Conservation (phyloP, 2,329 filamentous ascomycete genomes). For the Pyrenophora tritici-repentis region DNA sequence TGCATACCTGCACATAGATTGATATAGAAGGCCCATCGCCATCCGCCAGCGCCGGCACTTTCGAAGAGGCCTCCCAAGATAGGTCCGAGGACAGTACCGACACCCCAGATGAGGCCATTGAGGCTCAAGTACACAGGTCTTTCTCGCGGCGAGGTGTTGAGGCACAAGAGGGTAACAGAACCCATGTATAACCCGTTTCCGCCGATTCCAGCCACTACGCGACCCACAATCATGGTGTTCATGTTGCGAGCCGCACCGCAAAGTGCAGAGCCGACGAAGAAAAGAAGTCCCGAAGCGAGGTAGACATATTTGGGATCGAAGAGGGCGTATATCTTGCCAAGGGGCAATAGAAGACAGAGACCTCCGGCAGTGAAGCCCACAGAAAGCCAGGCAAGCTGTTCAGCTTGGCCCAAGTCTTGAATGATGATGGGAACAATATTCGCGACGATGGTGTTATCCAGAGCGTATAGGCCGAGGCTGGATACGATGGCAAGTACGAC, state of each 20-base stretch:
- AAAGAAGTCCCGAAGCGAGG: background rate
- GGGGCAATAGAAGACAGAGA: background rate
- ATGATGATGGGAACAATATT: conserved; percentile 28
- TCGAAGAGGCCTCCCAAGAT: too few species aligned
- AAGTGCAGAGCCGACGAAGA: background rate
- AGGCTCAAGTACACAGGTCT: background rate
- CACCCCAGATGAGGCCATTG: background rate
- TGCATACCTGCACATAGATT: too few species aligned
- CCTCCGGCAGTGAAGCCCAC: background rate
- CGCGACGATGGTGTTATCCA: conserved; percentile 40
- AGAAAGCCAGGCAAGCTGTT: conserved; percentile 1
- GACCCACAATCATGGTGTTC: background rate
- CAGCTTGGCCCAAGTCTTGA: background rate
- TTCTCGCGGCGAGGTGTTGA: background rate
- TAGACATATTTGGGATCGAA: conserved; percentile 2
- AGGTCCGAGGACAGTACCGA: background rate
- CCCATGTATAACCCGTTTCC: background rate
- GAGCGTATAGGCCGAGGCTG: conserved; percentile 31
- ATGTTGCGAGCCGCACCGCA: background rate
- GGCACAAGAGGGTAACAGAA: background rate
- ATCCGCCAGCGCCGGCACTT: too few species aligned
- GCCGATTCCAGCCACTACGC: background rate
- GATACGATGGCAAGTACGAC: conserved; percentile 10
- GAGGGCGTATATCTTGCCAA: background rate
- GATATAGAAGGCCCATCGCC: conserved; percentile 25